Conservation (phyloP, 257 asterid genomes). For the Nicotiana attenuata region DNA sequence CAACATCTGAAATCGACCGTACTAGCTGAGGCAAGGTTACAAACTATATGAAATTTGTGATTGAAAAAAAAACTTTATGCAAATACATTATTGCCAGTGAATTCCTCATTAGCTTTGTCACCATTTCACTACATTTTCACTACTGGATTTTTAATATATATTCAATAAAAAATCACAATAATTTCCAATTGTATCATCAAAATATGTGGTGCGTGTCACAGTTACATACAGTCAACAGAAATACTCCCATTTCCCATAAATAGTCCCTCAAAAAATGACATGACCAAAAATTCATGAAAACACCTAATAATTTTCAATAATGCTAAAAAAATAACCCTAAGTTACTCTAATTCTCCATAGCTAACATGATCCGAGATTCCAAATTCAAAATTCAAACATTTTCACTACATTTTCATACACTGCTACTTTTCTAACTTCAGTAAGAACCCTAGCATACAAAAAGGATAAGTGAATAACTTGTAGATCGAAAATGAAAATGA, state of each 20-base stretch:
- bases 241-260: neutral
- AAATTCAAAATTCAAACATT: neutral
- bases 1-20: neutral
- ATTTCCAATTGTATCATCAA: neutral
- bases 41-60: neutral
- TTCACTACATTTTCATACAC: neutral
- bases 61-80: too few species aligned
- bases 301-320: neutral
- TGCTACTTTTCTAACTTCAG: neutral
- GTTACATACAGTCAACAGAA: neutral
- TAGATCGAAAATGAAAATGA: neutral
- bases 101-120: neutral
- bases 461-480: neutral
- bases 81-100: neutral
- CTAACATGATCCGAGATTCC: neutral
- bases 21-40: neutral
- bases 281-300: neutral
- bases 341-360: neutral
- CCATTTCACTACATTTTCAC: neutral
- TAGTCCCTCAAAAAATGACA: neutral
- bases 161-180: neutral
- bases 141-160: neutral
- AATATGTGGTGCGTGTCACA: neutral
- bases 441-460: neutral
- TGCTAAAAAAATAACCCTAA: neutral